Evolutionary conservation across 768 basidiomycete genomes (phyloP), one percentile per base, ranked within the genome.

Genomic region (Suillus occidentalis): DNA sequence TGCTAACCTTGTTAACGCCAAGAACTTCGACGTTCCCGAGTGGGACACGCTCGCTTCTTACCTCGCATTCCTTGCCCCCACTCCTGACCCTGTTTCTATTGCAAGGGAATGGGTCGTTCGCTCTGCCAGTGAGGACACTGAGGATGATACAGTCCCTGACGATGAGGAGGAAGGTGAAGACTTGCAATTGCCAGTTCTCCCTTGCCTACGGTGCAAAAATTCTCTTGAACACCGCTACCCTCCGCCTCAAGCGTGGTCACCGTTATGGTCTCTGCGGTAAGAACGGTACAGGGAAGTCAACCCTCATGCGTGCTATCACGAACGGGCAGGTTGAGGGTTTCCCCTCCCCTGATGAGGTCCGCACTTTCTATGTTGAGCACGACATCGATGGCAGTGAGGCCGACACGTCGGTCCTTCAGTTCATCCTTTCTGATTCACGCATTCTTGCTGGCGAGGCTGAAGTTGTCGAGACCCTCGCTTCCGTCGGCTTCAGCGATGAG

Each of bases 361-460:
- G 96, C 77, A 98, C 96, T 67, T 98, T 97, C 89, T 98, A 97
- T 81, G 96, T 98, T 76, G 96, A 97, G 85, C 96, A 98, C 85
- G 96, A 98, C 77, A 97, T 98, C 69, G 96, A 98, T 73, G 96
- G 96, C 58, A 91, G 88, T 75, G 96, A 97, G 79, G 96, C 87
- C 66, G 92, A 93, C 18, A 97, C 91, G 62, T 89, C 94, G 52
- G 91, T 97, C 65, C 85, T 95, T 64, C 81, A 92, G 77, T 97
- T 95, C 83, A 95, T 97, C 69, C 74, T 94, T 67, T 74, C 80
- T 65, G 96, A 97, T 81, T 88, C 87, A 75, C 95, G 96, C 73
- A 84, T 97, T 72, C 83, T 85, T 57, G 92, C 87, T 25, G 65
- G 69, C 65, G 81, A 88, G 77, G 81, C 85, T 66, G 95, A 97